Conservation (phyloP, 2,329 filamentous ascomycete genomes). For the Canariomyces notabilis region DNA sequence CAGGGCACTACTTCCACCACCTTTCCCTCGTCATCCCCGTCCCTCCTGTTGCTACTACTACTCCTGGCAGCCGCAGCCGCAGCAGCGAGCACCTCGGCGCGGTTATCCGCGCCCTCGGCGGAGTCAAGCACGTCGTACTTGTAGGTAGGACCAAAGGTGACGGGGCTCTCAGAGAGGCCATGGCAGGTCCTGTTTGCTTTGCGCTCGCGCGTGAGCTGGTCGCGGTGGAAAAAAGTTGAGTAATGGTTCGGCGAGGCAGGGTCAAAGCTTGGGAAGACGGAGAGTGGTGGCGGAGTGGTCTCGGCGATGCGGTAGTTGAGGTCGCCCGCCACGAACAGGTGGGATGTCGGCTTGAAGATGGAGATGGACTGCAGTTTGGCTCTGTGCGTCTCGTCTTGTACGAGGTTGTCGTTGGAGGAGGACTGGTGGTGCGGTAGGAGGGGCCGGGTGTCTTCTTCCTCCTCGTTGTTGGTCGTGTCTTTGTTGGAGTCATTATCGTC, state of each 20-base stretch:
- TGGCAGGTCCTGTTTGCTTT: slow-evolving; percentile 67
- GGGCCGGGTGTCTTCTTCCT: slow-evolving; percentile 6
- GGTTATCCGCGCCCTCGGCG: slow-evolving; percentile 25
- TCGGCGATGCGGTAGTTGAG: slow-evolving; percentile 88
- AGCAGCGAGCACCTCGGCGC: slow-evolving; percentile 19
- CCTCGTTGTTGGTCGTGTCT: too few relatives aligned
- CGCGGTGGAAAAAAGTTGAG: slow-evolving; percentile 60
- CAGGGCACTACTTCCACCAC: slow-evolving; percentile 47
- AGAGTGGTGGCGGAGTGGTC: slow-evolving; percentile 54
- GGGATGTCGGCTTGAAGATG: slow-evolving; percentile 68
- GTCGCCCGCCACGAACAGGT: slow-evolving; percentile 85
- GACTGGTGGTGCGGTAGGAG: slow-evolving; percentile 7
- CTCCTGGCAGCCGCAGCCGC: slow-evolving; percentile 1
- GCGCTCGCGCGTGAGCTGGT: slow-evolving; percentile 75
- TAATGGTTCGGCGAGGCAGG: slow-evolving; percentile 57
- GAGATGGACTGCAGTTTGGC: slow-evolving; percentile 48
- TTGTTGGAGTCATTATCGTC: not conserved
- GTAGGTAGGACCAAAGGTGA: slow-evolving; percentile 87
- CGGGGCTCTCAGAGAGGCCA: slow-evolving; percentile 66
- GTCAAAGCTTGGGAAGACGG: slow-evolving; percentile 58
- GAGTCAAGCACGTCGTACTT: slow-evolving; percentile 62
- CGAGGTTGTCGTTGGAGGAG: too few relatives aligned
- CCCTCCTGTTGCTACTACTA: not conserved
- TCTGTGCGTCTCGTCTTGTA: slow-evolving; percentile 8
- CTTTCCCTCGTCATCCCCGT: slow-evolving; percentile 23